Evolutionary conservation across 768 basidiomycete genomes (phyloP), one percentile per base, ranked within the genome.

Genomic region (Leccinum boreale): DNA sequence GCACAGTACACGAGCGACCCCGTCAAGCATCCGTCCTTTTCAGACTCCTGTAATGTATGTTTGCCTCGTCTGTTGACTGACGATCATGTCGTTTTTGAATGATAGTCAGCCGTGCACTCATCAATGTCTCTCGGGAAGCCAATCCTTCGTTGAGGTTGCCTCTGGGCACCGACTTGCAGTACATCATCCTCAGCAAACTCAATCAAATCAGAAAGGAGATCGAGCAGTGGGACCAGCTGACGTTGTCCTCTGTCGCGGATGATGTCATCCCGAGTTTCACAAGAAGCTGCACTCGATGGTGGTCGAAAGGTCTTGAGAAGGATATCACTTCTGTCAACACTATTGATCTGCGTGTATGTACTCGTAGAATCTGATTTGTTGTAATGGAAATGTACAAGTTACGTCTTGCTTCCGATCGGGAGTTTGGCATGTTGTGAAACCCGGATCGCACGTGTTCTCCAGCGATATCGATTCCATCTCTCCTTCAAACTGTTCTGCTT

Each of bases 101-200:
- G 63, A 66, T 68, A 56, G 66, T 67, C 24, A 49, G 59, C 33
- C 59, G 52, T 1, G 61, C 59, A 2, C 50, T 67, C 24, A 52
- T 68, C 9, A 23, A 31, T 15, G 47, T 68, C 48, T 68, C 66
- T n/a, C 49, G 50, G 28, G 63, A 55, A 52, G 49, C 51, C 35
- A 58, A 67, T n/a, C 66, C 66, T 5, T 66, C 66, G 45, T 28
- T 63, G 23, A 67, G 61, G 35, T 33, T 67, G 12, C 66, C 66
- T 7, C 19, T 67, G 33, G 66, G 66, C 7, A 17, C 47, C 0
- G 66, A 67, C n/a, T 17, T 63, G 21, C 66, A 68, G 44, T 58
- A 50, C 39, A 1, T 63, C 29, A 45, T 67, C 3, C 54, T 48
- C 15, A 57, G 48, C 14, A 68, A 67, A 53, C 52, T 67, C 12